A percentile compares a stretch with the other conserved stretches of the same genome.
These are phyloP conservation scores for Macrophomina phaseolina DNA, from an alignment of 2,329 filamentous ascomycete species.

Conservation along the genomic window DNA sequence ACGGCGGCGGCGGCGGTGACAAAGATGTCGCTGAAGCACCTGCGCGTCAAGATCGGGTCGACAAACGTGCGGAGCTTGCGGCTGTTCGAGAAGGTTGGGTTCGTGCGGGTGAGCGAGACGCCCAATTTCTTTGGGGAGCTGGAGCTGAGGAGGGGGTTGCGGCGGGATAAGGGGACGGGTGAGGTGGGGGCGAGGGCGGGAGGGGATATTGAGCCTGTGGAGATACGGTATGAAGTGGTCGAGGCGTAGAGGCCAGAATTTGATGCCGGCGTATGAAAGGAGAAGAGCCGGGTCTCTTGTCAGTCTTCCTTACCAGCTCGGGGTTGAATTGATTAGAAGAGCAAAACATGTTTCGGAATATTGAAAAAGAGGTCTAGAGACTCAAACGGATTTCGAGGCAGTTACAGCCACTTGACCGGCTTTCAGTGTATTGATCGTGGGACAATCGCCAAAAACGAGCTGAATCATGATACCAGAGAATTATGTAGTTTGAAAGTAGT, in stretches of 20 bases:
- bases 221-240: neutral
- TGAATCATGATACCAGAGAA: neutral
- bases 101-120: conserved; percentile 54
- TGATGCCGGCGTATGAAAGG: neutral
- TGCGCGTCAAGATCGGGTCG: conserved; percentile 67
- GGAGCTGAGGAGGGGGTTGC: conserved; percentile 55
- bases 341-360: too few species aligned
- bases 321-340: too few species aligned
- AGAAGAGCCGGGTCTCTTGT: too few species aligned
- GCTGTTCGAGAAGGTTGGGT: conserved; percentile 67
- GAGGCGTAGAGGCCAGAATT: neutral
- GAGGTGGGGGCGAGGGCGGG: neutral
- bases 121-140: conserved; percentile 73
- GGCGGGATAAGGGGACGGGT: too few species aligned
- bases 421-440: too few species aligned
- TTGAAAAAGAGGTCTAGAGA: too few species aligned
- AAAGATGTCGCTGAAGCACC: conserved; percentile 46
- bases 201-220: neutral
- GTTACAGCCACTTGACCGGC: too few species aligned
- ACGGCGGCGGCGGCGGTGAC: neutral
- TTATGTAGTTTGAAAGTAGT: neutral
- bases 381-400: too few species aligned
- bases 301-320: too few species aligned
- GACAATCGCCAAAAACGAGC: neutral
- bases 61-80: conserved; percentile 62